These are phyloP conservation scores for Hydnomerulius pinastri DNA, from an alignment of 768 basidiomycete genomes.

Conservation along the genomic window DNA sequence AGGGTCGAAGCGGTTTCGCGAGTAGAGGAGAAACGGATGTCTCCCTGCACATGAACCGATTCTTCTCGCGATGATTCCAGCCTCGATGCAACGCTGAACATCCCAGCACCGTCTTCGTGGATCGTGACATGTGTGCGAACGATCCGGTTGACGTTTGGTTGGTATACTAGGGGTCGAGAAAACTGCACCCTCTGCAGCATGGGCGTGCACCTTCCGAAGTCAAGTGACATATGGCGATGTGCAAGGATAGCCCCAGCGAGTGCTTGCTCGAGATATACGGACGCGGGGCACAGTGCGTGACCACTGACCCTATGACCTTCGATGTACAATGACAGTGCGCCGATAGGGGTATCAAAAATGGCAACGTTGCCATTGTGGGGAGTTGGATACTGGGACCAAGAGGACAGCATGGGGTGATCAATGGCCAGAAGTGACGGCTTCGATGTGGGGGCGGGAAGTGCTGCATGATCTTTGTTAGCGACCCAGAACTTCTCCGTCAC, in stretches of 20 bases:
- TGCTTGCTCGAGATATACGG: slow-evolving; percentile 61
- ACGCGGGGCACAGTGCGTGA: slow-evolving; percentile 62
- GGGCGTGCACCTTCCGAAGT: slow-evolving; percentile 35
- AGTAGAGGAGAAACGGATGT: slow-evolving; percentile 39
- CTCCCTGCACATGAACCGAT: slow-evolving; percentile 47
- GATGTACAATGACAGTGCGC: slow-evolving; percentile 45
- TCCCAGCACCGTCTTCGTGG: slow-evolving; percentile 35
- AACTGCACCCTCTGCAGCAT: slow-evolving; percentile 48
- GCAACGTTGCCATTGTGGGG: slow-evolving; percentile 36
- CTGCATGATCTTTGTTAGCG: slow-evolving; percentile 36
- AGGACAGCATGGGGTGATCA: slow-evolving; percentile 39
- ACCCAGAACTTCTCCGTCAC: slow-evolving; percentile 59
- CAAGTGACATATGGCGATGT: slow-evolving; percentile 31
- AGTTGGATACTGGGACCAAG: slow-evolving; percentile 46
- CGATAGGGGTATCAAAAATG: slow-evolving; percentile 56
- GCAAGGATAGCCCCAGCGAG: slow-evolving; percentile 46
- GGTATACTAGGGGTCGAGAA: slow-evolving; percentile 55
- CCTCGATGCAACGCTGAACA: slow-evolving; percentile 51
- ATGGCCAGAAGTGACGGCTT: slow-evolving; percentile 6
- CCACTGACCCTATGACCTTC: slow-evolving; percentile 60
- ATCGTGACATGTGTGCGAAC: slow-evolving; percentile 44
- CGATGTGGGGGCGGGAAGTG: not conserved
- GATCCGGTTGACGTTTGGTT: slow-evolving; percentile 28
- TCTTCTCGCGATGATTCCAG: slow-evolving; percentile 33
- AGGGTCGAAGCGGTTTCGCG: slow-evolving; percentile 40